Conservation (phyloP, 2,329 filamentous ascomycete genomes). For the Fusarium sp. region DNA sequence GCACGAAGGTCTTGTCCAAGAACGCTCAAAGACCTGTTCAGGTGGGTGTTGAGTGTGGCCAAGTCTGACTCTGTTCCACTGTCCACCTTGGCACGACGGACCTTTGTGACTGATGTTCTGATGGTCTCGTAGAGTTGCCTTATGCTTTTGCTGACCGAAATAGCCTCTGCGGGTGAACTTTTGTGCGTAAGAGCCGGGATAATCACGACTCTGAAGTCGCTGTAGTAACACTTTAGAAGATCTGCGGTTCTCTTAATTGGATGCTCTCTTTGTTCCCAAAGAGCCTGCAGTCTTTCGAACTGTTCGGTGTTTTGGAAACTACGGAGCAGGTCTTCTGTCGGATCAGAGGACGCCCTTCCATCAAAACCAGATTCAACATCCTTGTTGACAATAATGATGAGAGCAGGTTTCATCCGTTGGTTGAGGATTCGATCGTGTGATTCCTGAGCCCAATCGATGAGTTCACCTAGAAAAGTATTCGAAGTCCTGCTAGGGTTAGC, state of each 20-base stretch:
- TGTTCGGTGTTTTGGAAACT: constrained; percentile 18
- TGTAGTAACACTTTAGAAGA: constrained; percentile 23
- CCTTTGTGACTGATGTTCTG: background rate
- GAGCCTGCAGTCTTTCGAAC: background rate
- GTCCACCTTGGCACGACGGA: background rate
- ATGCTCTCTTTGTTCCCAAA: constrained; percentile 7
- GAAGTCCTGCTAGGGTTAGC: background rate
- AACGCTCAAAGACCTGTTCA: constrained; percentile 1
- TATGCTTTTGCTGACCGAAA: background rate
- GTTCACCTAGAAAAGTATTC: background rate
- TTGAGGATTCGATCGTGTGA: constrained; percentile 26
- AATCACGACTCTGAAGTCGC: constrained; percentile 15
- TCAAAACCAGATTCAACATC: background rate
- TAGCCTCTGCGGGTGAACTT: background rate
- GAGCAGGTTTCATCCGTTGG: constrained; percentile 9
- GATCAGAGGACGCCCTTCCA: background rate
- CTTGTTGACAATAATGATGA: constrained; percentile 33
- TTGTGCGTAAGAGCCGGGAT: constrained; percentile 1
- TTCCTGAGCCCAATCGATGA: constrained; percentile 31
- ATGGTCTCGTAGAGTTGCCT: constrained; percentile 9
- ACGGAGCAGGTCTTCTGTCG: background rate
- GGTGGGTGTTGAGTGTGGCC: constrained; percentile 6
- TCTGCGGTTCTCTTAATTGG: background rate
- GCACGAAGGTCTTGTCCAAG: constrained; percentile 13
- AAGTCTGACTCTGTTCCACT: constrained; percentile 6